Evolutionary conservation across 1,284 basidiomycete species (phyloP).

Genomic region (Sutorius eximius): DNA sequence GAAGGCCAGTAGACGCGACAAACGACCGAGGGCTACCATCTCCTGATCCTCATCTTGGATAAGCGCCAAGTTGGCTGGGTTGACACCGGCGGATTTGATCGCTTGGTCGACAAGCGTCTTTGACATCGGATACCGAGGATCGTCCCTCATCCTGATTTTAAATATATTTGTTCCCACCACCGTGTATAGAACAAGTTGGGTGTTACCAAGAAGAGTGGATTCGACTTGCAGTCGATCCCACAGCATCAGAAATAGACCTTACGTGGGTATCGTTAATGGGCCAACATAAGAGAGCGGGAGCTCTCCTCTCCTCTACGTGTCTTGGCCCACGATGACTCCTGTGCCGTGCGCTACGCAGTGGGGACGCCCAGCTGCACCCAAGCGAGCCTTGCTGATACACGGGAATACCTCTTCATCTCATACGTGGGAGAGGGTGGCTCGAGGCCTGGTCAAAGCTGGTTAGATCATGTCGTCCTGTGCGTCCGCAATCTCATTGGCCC

Average conservation of each 20-base stretch:
- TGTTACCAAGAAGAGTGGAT: neutral
- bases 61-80: slow-evolving; percentile 56
- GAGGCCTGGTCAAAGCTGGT: slow-evolving; percentile 9
- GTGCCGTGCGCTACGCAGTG: slow-evolving; percentile 9
- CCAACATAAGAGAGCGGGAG: neutral
- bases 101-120: slow-evolving; percentile 71
- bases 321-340: slow-evolving; percentile 11
- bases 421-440: slow-evolving; percentile 18
- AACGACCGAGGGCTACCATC: slow-evolving; percentile 59
- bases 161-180: neutral
- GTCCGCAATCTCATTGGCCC: neutral
- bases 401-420: slow-evolving; percentile 10
- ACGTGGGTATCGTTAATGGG: neutral
- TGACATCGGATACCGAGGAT: slow-evolving; percentile 27
- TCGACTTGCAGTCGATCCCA: neutral
- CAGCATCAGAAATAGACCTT: slow-evolving; percentile 6
- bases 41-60: slow-evolving; percentile 68
- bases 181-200: neutral
- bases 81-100: slow-evolving; percentile 69
- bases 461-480: neutral
- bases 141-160: neutral
- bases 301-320: neutral
- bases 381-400: no score
- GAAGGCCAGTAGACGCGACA: slow-evolving; percentile 79
- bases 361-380: no score